Evolutionary conservation across 768 basidiomycete genomes (phyloP).

Genomic region (Leccinum arenicola): DNA sequence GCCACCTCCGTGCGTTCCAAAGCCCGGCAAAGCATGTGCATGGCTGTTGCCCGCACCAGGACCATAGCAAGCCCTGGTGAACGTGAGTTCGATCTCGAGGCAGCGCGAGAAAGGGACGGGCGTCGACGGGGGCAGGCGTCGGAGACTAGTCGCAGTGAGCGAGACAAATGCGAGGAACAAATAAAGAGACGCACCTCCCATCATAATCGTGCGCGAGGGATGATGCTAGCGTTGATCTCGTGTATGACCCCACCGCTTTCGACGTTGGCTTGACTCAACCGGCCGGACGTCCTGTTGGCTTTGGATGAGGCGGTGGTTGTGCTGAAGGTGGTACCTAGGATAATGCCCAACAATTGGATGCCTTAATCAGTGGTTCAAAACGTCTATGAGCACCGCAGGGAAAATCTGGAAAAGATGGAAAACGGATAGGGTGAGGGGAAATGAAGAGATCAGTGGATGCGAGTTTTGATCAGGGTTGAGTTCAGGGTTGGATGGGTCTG

Average conservation of each 20-base stretch:
- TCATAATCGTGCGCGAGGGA: slow-evolving; percentile 20
- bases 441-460: slow-evolving; percentile 31
- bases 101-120: slow-evolving; percentile 6
- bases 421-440: slow-evolving; percentile 34
- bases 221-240: slow-evolving; percentile 12
- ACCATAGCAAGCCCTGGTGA: slow-evolving; percentile 8
- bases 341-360: slow-evolving; percentile 19
- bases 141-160: slow-evolving; percentile 11
- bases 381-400: slow-evolving; percentile 19
- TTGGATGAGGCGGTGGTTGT: not conserved
- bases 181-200: slow-evolving; percentile 48
- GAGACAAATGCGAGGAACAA: not conserved
- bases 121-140: slow-evolving; percentile 7
- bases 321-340: slow-evolving; percentile 11
- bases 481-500: slow-evolving; percentile 2
- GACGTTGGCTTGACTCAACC: not conserved
- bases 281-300: not conserved
- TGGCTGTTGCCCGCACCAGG: slow-evolving; percentile 15
- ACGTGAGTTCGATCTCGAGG: slow-evolving; percentile 12
- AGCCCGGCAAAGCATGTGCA: slow-evolving; percentile 11
- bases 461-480: slow-evolving; percentile 18
- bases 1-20: slow-evolving; percentile 19
- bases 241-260: not conserved
- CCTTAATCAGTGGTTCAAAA: slow-evolving; percentile 20
- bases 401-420: slow-evolving; percentile 22